Conservation (phyloP, 2,329 filamentous ascomycete species). For the Chaetomium sp. region DNA sequence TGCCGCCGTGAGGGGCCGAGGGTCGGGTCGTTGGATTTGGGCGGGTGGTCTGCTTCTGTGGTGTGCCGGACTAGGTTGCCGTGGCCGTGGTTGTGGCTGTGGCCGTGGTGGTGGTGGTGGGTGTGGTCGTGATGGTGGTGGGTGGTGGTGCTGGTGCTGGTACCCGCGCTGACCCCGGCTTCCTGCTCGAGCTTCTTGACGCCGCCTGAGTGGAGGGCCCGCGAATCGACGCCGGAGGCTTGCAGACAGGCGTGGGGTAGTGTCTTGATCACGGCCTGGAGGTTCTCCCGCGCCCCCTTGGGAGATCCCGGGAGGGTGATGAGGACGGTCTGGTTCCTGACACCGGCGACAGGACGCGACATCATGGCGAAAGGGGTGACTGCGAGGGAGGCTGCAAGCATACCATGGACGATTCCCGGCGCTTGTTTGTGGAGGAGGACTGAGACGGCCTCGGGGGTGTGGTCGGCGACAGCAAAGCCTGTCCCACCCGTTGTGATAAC, state of each 20-base stretch:
- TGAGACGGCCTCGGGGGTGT: constrained; percentile 87
- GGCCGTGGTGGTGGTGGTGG: constrained; percentile 51
- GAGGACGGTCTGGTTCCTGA: constrained; percentile 78
- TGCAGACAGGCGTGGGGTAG: constrained; percentile 94
- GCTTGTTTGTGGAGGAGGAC: constrained; percentile 82
- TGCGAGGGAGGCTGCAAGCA: constrained; percentile 80
- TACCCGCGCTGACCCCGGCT: constrained; percentile 66
- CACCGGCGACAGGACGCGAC: constrained; percentile 89
- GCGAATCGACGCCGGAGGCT: constrained; percentile 79
- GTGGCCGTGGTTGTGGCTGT: constrained; percentile 58
- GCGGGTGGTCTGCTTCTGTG: constrained; percentile 52
- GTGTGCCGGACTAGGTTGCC: constrained; percentile 72
- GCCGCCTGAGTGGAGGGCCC: constrained; percentile 76
- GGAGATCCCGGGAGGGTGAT: constrained; percentile 91
- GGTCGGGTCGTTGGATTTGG: constrained; percentile 61
- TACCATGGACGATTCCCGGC: constrained; percentile 89
- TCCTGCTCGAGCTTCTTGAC: constrained; percentile 82
- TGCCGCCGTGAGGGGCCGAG: constrained; percentile 70
- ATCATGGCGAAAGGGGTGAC: constrained; percentile 97
- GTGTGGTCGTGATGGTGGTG: constrained; percentile 46
- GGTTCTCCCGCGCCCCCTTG: constrained; percentile 91
- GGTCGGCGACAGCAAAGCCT: constrained; percentile 82
- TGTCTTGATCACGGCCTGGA: constrained; percentile 85
- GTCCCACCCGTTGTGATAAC: constrained; percentile 91
- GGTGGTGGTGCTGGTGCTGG: constrained; percentile 40